These are phyloP conservation scores for Phialophora tarda DNA, from an alignment of 2,329 filamentous ascomycete species.

Conservation along the genomic window DNA sequence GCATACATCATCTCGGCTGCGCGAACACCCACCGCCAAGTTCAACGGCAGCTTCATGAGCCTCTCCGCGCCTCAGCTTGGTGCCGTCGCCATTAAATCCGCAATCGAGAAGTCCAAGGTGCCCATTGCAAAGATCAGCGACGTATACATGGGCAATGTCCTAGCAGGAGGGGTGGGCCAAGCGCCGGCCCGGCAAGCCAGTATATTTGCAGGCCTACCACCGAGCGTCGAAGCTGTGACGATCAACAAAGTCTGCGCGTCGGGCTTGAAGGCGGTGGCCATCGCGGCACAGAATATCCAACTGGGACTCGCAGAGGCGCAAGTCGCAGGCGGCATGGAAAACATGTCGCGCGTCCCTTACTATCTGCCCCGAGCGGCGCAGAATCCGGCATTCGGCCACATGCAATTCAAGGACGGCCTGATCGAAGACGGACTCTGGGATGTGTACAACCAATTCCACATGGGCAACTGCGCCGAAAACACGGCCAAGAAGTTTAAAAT, in stretches of 20 bases:
- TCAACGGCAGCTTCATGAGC: conserved; percentile 86
- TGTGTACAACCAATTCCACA: conserved; percentile 95
- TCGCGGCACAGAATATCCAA: conserved; percentile 94
- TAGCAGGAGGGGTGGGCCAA: conserved; percentile 83
- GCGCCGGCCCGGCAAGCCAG: conserved; percentile 88
- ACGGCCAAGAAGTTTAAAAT: conserved; percentile 87
- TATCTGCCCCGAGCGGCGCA: conserved; percentile 83
- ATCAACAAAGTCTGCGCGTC: conserved; percentile 99
- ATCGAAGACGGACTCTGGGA: conserved; percentile 96
- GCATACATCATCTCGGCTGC: conserved; percentile 92
- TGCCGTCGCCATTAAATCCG: conserved; percentile 88
- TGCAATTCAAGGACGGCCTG: conserved; percentile 87
- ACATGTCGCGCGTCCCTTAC: conserved; percentile 92
- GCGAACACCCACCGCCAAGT: conserved; percentile 88
- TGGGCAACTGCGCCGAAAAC: conserved; percentile 95
- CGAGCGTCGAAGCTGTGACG: conserved; percentile 83
- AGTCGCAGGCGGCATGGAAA: conserved; percentile 96
- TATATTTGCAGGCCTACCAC: conserved; percentile 83
- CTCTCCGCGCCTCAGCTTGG: conserved; percentile 87
- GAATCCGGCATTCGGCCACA: conserved; percentile 82
- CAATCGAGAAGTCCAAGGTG: conserved; percentile 82
- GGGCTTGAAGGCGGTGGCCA: conserved; percentile 85
- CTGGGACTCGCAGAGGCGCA: conserved; percentile 86
- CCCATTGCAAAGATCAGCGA: conserved; percentile 81
- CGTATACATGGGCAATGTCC: conserved; percentile 97